A percentile compares a stretch with the other conserved stretches of the same genome.
These are phyloP conservation scores for Syzygium syzygioides DNA, from an alignment of 441 rosid species.

Conservation along the genomic window DNA sequence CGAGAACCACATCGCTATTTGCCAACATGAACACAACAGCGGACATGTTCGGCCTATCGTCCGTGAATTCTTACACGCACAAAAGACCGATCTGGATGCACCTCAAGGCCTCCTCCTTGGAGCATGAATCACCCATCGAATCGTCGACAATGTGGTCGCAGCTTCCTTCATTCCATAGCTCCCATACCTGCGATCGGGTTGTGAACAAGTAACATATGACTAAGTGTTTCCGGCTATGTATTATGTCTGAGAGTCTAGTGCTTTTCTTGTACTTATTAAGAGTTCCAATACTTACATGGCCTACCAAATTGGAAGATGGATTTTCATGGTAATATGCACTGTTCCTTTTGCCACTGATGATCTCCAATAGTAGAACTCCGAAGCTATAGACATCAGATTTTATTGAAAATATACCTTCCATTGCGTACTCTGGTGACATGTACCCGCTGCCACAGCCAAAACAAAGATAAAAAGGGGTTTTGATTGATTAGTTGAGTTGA, in stretches of 20 bases:
- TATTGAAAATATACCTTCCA: slow-evolving; percentile 37
- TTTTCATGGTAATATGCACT: slow-evolving; percentile 3
- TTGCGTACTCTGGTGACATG: slow-evolving; percentile 30
- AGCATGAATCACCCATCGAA: not conserved
- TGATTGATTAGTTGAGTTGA: not conserved
- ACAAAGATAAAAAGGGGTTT: not conserved
- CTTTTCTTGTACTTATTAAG: not conserved
- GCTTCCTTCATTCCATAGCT: slow-evolving; percentile 10
- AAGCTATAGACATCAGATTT: slow-evolving; percentile 47
- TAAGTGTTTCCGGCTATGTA: not conserved
- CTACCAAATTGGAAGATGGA: slow-evolving; percentile 11
- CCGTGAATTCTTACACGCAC: slow-evolving; percentile 1
- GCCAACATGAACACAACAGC: slow-evolving; percentile 5
- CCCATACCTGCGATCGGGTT: slow-evolving; percentile 7
- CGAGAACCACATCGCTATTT: not conserved
- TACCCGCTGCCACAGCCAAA: slow-evolving; percentile 15
- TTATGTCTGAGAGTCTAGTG: not conserved
- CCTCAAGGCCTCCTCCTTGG: not conserved
- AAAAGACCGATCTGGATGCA: slow-evolving; percentile 13
- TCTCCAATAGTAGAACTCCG: slow-evolving; percentile 27
- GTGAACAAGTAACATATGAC: not conserved
- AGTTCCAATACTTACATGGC: slow-evolving; percentile 10
- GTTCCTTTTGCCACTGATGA: slow-evolving; percentile 18
- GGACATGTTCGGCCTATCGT: slow-evolving; percentile 14
- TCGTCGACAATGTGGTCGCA: not conserved